phyloP scores from a whole-genome alignment of 495 filamentous ascomycete species.

The Cercophora samala region DNA sequence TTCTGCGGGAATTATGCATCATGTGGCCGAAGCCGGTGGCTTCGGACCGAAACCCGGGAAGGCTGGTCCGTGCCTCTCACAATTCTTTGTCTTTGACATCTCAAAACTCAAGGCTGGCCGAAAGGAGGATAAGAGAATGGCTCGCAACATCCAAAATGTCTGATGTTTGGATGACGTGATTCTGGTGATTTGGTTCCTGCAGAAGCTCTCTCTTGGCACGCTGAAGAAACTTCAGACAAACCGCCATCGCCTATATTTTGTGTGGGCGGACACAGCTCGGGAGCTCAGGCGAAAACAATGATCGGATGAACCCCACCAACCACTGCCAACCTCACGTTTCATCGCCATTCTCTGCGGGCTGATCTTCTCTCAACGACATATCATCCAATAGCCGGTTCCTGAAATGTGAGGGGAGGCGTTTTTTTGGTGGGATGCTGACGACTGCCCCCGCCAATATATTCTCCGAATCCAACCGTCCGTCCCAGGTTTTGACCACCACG shows the following conservation, averaged over 20 bases:
- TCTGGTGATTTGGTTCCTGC: not conserved
- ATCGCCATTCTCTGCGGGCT: not conserved
- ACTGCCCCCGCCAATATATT: not conserved
- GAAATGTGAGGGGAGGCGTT: not conserved
- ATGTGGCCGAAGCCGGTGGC: not conserved
- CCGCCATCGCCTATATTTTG: not conserved
- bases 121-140: not conserved
- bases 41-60: not conserved
- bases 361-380: not conserved
- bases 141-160: not conserved
- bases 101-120: not conserved
- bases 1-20: not conserved
- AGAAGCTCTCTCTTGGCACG: not conserved
- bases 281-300: not conserved
- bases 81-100: not conserved
- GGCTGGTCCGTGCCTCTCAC: not conserved
- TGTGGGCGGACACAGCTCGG: conserved; percentile 6
- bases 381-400: not conserved
- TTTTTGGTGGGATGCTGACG: not conserved
- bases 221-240: not conserved
- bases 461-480: not conserved
- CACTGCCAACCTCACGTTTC: not conserved
- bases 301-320: not conserved
- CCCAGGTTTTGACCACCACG: not conserved
- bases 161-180: not conserved